Base-by-base conservation (phyloP, 129 eudicot genomes). In the Centella asiatica region DNA sequence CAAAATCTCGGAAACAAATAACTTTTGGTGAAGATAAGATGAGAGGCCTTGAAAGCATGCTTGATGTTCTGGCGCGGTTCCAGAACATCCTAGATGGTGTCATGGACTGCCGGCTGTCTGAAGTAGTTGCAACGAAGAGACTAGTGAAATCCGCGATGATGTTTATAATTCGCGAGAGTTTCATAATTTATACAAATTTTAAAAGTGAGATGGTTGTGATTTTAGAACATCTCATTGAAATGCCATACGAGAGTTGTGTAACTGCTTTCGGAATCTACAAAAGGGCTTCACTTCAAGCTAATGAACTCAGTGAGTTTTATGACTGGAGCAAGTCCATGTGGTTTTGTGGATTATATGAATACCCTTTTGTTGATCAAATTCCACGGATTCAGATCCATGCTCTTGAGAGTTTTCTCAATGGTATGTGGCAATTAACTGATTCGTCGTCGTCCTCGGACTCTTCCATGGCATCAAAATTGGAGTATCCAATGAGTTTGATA, bases 381-480 rank as follows among this genome's bases (percentile, higher is more conserved):
- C 95, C 95, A 4, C 65, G 75, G 18, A 77, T 87, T 32, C 95
- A 87, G 58, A 78, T 87, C n/a, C 74, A 67, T 70, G 95, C 90
- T 29, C 77, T 87, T 1, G 95, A 77, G 32, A 75, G 15, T 27
- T 83, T 87, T 60, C 95, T 87, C 13, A 56, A 63, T 22, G 85
- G 87, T 12, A 83, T 83, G 90, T 83, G 90, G 87, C 82, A 80
- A 61, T 42, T 83, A 57, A 73, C 82, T 7, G 82, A 56, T 2
- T 77, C 79, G 9, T 83, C 90, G 0, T 77, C 85, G 6, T 63
- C 65, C 5, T 44, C 58, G 9, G 77, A 88, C 3, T 56, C 80
- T 22, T 28, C 63, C 18, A 34, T 56, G 4, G 45, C 44, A n/a
- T n/a, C n/a, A 47, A 75, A 60, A 0, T 8, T 26, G 46, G 69